phyloP scores from a whole-genome alignment of 192 early-diverging fungal species.

The Podila minutissima region DNA sequence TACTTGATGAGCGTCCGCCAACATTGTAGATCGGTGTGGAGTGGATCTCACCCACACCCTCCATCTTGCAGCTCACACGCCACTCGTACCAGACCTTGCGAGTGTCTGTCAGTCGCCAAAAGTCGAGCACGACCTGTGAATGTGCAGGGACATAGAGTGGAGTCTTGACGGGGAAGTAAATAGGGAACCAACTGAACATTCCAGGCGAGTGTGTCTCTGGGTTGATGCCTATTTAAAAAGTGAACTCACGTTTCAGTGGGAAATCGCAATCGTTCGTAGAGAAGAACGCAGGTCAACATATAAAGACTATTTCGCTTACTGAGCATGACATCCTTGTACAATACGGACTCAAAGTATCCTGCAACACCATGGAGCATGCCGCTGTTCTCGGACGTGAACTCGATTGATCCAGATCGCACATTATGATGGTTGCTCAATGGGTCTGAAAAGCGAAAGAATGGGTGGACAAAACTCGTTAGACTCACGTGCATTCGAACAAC shows the following conservation, averaged over 20 bases:
- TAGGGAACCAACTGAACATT: conserved; percentile 99
- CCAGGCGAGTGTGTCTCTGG: conserved; percentile 88
- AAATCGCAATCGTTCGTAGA: neutral
- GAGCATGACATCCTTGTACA: conserved; percentile 85
- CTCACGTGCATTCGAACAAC: no score
- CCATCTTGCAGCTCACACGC: conserved; percentile 60
- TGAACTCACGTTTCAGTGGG: neutral
- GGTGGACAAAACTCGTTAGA: no score
- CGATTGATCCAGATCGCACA: conserved; percentile 61
- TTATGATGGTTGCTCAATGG: conserved; percentile 82
- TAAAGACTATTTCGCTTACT: conserved; percentile 28
- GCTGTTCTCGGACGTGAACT: conserved; percentile 65
- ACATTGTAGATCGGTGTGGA: conserved; percentile 72
- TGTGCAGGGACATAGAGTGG: conserved; percentile 77
- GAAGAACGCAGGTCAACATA: neutral
- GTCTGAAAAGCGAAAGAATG: conserved; percentile 9
- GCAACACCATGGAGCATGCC: conserved; percentile 92
- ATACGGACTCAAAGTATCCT: conserved; percentile 94
- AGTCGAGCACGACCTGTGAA: conserved; percentile 70
- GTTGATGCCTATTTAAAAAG: conserved; percentile 73
- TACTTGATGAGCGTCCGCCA: conserved; percentile 78
- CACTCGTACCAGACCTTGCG: conserved; percentile 99
- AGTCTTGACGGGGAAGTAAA: conserved; percentile 87
- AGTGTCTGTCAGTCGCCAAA: conserved; percentile 85
- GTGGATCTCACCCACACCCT: conserved; percentile 43